A percentile compares a stretch with the other conserved stretches of the same genome.
Conservation (phyloP, 306 rosid genomes). For the Quercus suber region DNA sequence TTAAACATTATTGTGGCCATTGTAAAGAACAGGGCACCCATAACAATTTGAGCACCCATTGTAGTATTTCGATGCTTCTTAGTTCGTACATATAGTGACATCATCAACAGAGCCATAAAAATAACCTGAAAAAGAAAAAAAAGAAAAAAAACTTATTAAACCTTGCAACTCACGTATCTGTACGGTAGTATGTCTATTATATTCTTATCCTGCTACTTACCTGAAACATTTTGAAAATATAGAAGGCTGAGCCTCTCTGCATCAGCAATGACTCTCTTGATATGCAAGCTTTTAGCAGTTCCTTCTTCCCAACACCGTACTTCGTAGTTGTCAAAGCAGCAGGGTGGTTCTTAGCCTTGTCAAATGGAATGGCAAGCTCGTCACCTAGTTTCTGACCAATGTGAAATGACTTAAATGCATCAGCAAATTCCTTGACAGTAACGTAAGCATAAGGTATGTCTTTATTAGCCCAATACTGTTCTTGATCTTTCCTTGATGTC, state of each 20-base stretch:
- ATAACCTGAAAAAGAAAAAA: slow-evolving; percentile 43
- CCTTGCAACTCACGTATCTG: too few relatives aligned
- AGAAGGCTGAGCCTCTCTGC: slow-evolving; percentile 77
- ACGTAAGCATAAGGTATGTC: slow-evolving; percentile 62
- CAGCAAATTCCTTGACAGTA: slow-evolving; percentile 55
- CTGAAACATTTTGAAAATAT: slow-evolving; percentile 63
- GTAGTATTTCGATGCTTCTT: slow-evolving; percentile 60
- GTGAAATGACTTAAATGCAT: slow-evolving; percentile 76
- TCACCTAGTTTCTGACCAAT: slow-evolving; percentile 70
- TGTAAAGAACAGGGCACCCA: slow-evolving; percentile 82
- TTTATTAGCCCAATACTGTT: slow-evolving; percentile 68
- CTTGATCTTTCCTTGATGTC: slow-evolving; percentile 90
- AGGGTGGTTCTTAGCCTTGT: slow-evolving; percentile 70
- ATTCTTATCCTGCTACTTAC: slow-evolving; percentile 31
- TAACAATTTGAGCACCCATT: slow-evolving; percentile 57
- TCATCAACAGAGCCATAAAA: slow-evolving; percentile 52
- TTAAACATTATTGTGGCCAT: slow-evolving; percentile 66
- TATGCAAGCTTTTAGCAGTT: slow-evolving; percentile 66
- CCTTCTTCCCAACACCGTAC: slow-evolving; percentile 68
- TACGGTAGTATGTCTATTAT: too few relatives aligned
- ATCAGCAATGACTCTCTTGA: slow-evolving; percentile 80
- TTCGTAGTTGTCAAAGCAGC: slow-evolving; percentile 58
- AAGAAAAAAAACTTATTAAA: background rate
- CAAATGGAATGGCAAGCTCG: slow-evolving; percentile 67
- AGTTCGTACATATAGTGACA: slow-evolving; percentile 71